Evolutionary conservation across 257 asterid genomes (phyloP), one percentile per base, ranked within the genome.

Genomic region (Phtheirospermum japonicum): DNA sequence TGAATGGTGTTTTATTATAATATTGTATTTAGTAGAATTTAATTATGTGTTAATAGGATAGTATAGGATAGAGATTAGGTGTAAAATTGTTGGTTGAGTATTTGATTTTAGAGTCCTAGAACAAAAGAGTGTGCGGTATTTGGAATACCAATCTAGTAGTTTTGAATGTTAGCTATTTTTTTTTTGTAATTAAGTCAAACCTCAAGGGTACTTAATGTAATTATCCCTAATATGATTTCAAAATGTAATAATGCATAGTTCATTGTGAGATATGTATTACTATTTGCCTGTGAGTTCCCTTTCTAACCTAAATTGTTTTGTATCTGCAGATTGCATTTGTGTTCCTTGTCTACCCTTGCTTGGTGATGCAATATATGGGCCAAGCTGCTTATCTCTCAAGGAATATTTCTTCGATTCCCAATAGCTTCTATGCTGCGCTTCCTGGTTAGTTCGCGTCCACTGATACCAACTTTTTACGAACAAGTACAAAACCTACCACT

Each of bases 351-450:
- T 92, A 92, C 75, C 98, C 98, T 54, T 84, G 95, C 71, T 82
- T 92, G 77, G 93, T 85, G 20, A 64, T 89, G 76, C 97, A 89
- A 70, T 92, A 92, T 76, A 86, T 89, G 95, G 98, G 98, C 50
- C 98, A 92, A 73, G 98, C 98, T 66, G 98, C 98, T 57, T 92
- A 69, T 76, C 90, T 92, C 37, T 83, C 98, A 0, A 83, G 83
- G 80, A 77, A 91, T 65, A 71, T 82, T 48, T 5, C 65, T 26
- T 78, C 89, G 6, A 76, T 88, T 61, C 78, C 80, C 32, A 74
- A 75, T 65, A 70, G 93, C 77, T 91, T 91, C 85, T 91, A 91
- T 31, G 84, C 66, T 43, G 89, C 98, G 3, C 46, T 91, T 54
- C 98, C 98, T 16, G 88, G 98, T 91, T 71, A 72, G 87, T 82